Percentiles rank a stretch among this genome's conserved stretches.
phyloP scores from a whole-genome alignment of 2,329 filamentous ascomycete genomes.

The Dendrostoma leiphaemia region DNA sequence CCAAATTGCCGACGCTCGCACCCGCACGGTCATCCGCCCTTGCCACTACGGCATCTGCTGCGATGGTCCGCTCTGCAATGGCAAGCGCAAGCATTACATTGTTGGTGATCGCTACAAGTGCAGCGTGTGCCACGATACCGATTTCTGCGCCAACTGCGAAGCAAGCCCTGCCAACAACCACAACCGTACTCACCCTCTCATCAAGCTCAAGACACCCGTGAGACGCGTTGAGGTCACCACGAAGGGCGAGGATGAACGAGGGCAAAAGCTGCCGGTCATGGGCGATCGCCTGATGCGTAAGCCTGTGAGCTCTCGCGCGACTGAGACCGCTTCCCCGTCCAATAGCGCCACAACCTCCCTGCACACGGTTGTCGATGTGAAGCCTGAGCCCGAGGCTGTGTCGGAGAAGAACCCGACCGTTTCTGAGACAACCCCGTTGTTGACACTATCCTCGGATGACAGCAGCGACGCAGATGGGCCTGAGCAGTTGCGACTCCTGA shows the following conservation, averaged over 20 bases:
- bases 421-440: constrained; percentile 2
- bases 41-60: constrained; percentile 87
- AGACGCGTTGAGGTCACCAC: constrained; percentile 86
- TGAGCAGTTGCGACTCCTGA: constrained; percentile 7
- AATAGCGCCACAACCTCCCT: constrained; percentile 49
- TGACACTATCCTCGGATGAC: too few relatives aligned
- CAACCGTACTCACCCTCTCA: constrained; percentile 93
- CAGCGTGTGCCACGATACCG: constrained; percentile 88
- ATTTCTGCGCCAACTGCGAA: constrained; percentile 95
- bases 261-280: constrained; percentile 64
- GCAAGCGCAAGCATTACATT: constrained; percentile 66
- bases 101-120: constrained; percentile 93
- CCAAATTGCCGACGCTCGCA: constrained; percentile 36
- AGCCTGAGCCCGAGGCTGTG: constrained; percentile 45
- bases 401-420: background rate
- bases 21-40: constrained; percentile 38
- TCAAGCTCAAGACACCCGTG: constrained; percentile 95
- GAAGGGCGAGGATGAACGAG: constrained; percentile 70
- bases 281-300: constrained; percentile 56
- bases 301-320: constrained; percentile 45
- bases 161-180: constrained; percentile 80
- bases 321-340: constrained; percentile 52
- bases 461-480: too few relatives aligned
- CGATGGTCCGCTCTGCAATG: constrained; percentile 83
- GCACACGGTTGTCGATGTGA: constrained; percentile 71